phyloP scores from a whole-genome alignment of 306 rosid species.

The Vigna radiata region DNA sequence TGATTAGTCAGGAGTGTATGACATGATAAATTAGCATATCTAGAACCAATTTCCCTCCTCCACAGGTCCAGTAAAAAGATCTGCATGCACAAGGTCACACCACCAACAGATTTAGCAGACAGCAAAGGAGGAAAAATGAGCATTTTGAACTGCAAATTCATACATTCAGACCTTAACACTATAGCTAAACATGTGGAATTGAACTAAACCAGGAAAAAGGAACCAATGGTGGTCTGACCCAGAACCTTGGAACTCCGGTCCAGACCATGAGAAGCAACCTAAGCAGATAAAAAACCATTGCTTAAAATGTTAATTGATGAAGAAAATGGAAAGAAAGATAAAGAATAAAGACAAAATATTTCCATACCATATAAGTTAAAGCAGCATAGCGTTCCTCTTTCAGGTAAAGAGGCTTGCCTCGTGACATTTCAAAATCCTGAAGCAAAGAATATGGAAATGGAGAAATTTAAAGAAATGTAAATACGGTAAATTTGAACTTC shows the following conservation, averaged over 20 bases:
- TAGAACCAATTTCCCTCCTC: conserved; percentile 38
- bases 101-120: conserved; percentile 33
- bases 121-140: conserved; percentile 10
- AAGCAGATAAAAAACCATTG: conserved; percentile 17
- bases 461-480: conserved; percentile 8
- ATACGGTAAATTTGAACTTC: conserved; percentile 10
- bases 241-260: conserved; percentile 97
- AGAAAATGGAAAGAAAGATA: conserved; percentile 10
- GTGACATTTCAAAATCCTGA: conserved; percentile 81
- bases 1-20: conserved; percentile 37
- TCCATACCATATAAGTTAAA: conserved; percentile 79
- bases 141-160: not conserved
- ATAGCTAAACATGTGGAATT: conserved; percentile 36
- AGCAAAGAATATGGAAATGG: conserved; percentile 24
- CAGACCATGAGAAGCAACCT: conserved; percentile 99
- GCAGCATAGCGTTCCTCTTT: conserved; percentile 95
- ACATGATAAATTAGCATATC: conserved; percentile 34
- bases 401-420: conserved; percentile 94
- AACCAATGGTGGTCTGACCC: conserved; percentile 88
- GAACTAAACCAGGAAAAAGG: conserved; percentile 82
- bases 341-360: conserved; percentile 3
- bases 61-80: conserved; percentile 33
- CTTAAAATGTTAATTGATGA: conserved; percentile 14
- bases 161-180: conserved; percentile 44
- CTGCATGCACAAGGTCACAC: conserved; percentile 43